phyloP scores from a whole-genome alignment of 2,329 filamentous ascomycete genomes.

The Claviceps lovelessii region DNA sequence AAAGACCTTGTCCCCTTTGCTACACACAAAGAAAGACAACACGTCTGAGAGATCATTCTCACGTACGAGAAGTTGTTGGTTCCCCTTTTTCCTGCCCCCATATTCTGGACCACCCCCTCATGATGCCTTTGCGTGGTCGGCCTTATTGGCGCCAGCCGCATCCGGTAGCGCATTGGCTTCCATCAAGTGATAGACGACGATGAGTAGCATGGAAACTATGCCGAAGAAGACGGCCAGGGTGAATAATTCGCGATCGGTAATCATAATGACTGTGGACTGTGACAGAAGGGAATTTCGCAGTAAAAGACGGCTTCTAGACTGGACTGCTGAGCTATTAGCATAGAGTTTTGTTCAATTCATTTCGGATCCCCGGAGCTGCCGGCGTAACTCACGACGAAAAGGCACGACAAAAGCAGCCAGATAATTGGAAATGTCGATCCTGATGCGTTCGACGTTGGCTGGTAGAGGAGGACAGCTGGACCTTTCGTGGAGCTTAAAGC shows the following conservation, averaged over 20 bases:
- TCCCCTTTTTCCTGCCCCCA: neutral
- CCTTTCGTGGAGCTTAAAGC: slow-evolving; percentile 4
- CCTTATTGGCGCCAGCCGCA: slow-evolving; percentile 1
- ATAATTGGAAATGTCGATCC: neutral
- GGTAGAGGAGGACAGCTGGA: slow-evolving; percentile 10
- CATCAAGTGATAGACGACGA: slow-evolving; percentile 90
- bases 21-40: neutral
- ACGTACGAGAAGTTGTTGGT: neutral
- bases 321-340: neutral
- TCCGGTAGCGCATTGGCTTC: slow-evolving; percentile 59
- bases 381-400: neutral
- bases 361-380: accelerated
- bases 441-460: neutral
- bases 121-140: slow-evolving; percentile 1
- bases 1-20: neutral
- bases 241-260: slow-evolving; percentile 86
- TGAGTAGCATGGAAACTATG: slow-evolving; percentile 76
- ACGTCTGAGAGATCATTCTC: neutral
- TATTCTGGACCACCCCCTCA: neutral
- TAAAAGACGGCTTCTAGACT: neutral
- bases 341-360: neutral
- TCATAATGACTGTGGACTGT: slow-evolving; percentile 50
- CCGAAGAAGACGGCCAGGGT: slow-evolving; percentile 85
- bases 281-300: neutral
- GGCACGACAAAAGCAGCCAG: neutral